Evolutionary conservation across 23 red algal species (phyloP).

Genomic region (Rhodosorus marinus): DNA sequence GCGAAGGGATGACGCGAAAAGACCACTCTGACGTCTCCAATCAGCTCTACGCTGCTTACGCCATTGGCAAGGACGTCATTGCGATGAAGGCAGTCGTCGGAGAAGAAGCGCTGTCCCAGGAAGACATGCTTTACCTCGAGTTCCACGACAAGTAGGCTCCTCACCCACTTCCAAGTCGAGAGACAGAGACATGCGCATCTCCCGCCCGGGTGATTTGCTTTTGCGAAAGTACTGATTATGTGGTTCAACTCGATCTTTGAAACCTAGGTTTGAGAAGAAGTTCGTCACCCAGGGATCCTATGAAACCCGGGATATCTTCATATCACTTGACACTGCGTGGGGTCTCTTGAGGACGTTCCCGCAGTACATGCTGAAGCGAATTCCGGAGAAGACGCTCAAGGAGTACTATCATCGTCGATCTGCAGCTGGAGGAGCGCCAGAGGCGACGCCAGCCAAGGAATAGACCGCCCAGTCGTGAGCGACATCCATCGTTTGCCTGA

Average conservation of each 20-base stretch:
- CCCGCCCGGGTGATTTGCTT: not conserved
- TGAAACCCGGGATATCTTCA: constrained; percentile 57
- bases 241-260: not conserved
- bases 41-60: constrained; percentile 92
- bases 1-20: constrained; percentile 93
- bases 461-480: no score
- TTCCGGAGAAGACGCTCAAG: constrained; percentile 63
- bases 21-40: constrained; percentile 89
- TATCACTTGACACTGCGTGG: constrained; percentile 81
- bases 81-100: constrained; percentile 97
- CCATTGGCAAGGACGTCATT: constrained; percentile 94
- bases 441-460: no score
- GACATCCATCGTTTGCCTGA: no score
- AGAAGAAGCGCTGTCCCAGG: constrained; percentile 73
- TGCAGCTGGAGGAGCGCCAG: no score
- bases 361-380: constrained; percentile 51
- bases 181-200: not conserved
- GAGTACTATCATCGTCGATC: constrained; percentile 85
- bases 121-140: constrained; percentile 85
- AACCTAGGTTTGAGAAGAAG: constrained; percentile 93
- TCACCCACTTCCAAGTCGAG: no score
- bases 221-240: constrained; percentile 1
- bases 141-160: constrained; percentile 73
- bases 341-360: constrained; percentile 79
- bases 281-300: constrained; percentile 77